phyloP scores from a whole-genome alignment of 2,329 filamentous ascomycete species.

The Ophiostoma australiae region DNA sequence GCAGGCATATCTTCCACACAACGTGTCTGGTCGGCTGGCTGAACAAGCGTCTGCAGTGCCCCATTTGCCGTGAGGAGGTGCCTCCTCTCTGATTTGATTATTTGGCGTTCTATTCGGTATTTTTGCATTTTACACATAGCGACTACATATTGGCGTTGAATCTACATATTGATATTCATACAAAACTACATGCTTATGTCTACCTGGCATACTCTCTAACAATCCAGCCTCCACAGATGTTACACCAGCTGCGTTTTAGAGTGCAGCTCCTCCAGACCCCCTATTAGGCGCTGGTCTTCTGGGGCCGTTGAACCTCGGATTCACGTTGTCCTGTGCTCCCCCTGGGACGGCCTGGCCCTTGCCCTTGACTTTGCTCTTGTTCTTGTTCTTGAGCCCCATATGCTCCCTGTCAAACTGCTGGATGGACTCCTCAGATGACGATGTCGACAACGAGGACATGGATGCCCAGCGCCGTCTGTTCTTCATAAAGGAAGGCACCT shows the following conservation, averaged over 20 bases:
- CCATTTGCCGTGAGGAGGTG: slow-evolving; percentile 85
- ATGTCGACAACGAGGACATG: slow-evolving; percentile 19
- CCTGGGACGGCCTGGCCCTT: neutral
- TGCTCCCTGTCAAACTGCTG: neutral
- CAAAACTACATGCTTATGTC: neutral
- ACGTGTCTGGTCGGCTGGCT: slow-evolving; percentile 94
- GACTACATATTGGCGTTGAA: neutral
- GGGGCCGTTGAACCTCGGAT: neutral
- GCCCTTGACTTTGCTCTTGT: neutral
- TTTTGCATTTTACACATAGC: neutral
- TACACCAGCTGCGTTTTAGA: neutral
- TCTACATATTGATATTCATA: neutral
- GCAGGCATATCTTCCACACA: slow-evolving; percentile 91
- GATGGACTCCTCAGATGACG: slow-evolving; percentile 9
- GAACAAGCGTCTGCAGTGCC: slow-evolving; percentile 86
- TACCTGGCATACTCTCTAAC: neutral
- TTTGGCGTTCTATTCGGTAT: neutral
- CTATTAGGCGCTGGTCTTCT: neutral
- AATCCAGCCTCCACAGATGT: neutral
- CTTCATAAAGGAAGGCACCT: neutral
- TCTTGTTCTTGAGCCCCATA: neutral
- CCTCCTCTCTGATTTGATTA: slow-evolving; percentile 60
- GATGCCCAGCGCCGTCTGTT: slow-evolving; percentile 8
- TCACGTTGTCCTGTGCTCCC: neutral
- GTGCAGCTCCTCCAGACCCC: neutral